Evolutionary conservation across 129 eudicot genomes (phyloP).

Genomic region (Cynara cardunculus): DNA sequence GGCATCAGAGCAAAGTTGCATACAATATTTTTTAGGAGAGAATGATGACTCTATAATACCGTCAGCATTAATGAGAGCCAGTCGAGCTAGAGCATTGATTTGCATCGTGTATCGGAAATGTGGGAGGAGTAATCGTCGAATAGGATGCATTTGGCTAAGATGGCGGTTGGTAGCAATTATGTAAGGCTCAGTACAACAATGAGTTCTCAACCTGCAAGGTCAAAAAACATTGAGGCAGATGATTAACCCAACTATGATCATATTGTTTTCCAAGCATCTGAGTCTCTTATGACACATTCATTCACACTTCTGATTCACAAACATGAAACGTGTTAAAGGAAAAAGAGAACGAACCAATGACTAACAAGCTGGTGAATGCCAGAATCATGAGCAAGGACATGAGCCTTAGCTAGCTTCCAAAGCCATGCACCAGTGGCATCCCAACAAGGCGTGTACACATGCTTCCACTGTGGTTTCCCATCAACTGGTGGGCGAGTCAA

Average conservation of each 20-base stretch:
- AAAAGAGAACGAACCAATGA: conserved; percentile 45
- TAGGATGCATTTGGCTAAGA: conserved; percentile 72
- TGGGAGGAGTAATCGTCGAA: conserved; percentile 55
- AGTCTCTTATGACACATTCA: not conserved
- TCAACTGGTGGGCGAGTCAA: conserved; percentile 49
- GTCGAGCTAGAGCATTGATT: conserved; percentile 68
- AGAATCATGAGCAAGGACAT: conserved; percentile 64
- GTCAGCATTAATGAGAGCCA: conserved; percentile 45
- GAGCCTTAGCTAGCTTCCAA: conserved; percentile 63
- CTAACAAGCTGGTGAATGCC: conserved; percentile 58
- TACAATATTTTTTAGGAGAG: conserved; percentile 50
- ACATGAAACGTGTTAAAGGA: not conserved
- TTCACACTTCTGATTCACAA: not conserved
- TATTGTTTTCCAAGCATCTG: not conserved
- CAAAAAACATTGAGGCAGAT: not conserved
- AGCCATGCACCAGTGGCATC: conserved; percentile 51
- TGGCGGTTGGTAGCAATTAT: conserved; percentile 69
- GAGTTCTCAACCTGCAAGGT: conserved; percentile 69
- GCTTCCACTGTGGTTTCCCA: conserved; percentile 55
- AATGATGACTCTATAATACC: conserved; percentile 55
- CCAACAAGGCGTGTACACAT: conserved; percentile 33
- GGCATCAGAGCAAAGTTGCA: conserved; percentile 51
- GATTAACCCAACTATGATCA: not conserved
- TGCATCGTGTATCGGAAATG: conserved; percentile 80
- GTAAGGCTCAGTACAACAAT: conserved; percentile 68